These are phyloP conservation scores for Yarrowia sp. DNA, from an alignment of 805 yeast genomes.

Conservation along the genomic window DNA sequence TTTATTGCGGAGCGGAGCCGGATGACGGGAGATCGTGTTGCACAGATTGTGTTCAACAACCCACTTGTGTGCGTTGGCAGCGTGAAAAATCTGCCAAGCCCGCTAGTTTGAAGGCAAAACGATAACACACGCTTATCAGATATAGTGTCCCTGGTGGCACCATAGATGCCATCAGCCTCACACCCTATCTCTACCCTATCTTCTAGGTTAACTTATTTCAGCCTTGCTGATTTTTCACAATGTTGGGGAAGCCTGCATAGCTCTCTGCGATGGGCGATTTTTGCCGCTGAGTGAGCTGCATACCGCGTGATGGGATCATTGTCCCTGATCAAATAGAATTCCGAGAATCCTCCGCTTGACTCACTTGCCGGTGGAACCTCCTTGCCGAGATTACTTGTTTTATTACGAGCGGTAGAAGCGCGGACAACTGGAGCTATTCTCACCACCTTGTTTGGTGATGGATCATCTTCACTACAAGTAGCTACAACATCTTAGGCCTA, in stretches of 20 bases:
- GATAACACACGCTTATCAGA: neutral
- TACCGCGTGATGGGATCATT: neutral
- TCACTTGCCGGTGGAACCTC: neutral
- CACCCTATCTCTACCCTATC: constrained; percentile 22
- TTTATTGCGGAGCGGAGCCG: neutral
- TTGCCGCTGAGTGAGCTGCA: constrained; percentile 7
- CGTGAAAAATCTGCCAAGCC: neutral
- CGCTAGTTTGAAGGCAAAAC: neutral
- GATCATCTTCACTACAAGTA: neutral
- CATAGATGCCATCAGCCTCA: constrained; percentile 10
- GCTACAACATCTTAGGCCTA: too few relatives aligned
- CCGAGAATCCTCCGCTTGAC: constrained; percentile 12
- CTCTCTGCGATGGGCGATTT: neutral
- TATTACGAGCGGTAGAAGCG: neutral
- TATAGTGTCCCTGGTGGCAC: neutral
- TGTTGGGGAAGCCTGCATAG: constrained; percentile 20
- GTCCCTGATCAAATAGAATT: constrained; percentile 3
- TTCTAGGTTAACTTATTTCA: constrained; percentile 7
- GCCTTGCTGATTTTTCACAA: neutral
- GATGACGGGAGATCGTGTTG: neutral
- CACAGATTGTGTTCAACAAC: neutral
- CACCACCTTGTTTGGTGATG: too few relatives aligned
- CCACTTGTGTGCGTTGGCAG: neutral
- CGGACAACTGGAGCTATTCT: too few relatives aligned
- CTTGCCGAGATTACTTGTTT: neutral